These are phyloP conservation scores for Lentinula edodes DNA, from an alignment of 768 basidiomycete species.

Conservation along the genomic window DNA sequence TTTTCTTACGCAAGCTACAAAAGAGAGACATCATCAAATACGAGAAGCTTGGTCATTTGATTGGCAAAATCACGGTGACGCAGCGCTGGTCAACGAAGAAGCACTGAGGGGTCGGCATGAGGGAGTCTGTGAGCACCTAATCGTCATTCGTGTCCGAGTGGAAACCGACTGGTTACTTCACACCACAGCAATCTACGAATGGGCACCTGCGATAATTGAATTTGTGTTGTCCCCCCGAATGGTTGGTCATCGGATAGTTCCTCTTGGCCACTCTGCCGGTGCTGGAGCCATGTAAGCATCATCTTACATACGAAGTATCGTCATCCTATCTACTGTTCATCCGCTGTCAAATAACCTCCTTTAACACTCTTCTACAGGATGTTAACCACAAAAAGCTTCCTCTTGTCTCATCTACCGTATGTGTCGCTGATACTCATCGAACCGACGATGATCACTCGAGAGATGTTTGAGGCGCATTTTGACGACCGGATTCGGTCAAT, in stretches of 20 bases:
- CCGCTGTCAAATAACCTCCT: background rate
- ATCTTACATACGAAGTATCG: background rate
- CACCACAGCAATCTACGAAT: slow-evolving; percentile 16
- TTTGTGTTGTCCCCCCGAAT: slow-evolving; percentile 14
- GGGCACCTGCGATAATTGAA: slow-evolving; percentile 17
- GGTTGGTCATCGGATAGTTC: slow-evolving; percentile 15
- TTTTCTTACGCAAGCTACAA: slow-evolving; percentile 21
- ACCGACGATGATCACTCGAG: slow-evolving; percentile 31
- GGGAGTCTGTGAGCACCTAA: slow-evolving; percentile 12
- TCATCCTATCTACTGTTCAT: background rate
- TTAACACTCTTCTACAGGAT: slow-evolving; percentile 21
- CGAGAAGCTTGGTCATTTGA: slow-evolving; percentile 36
- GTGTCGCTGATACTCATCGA: slow-evolving; percentile 38
- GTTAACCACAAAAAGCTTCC: slow-evolving; percentile 29
- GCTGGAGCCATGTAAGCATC: slow-evolving; percentile 17
- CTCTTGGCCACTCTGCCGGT: slow-evolving; percentile 21
- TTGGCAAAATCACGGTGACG: slow-evolving; percentile 34
- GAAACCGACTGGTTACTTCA: background rate
- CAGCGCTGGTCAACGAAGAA: slow-evolving; percentile 25
- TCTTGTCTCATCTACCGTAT: slow-evolving; percentile 22
- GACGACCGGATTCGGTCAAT: slow-evolving; percentile 33
- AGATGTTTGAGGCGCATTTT: slow-evolving; percentile 28
- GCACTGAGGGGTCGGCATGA: slow-evolving; percentile 16
- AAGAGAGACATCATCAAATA: slow-evolving; percentile 18
- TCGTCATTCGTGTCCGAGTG: background rate